A percentile compares a stretch with the other conserved stretches of the same genome.
phyloP scores from a whole-genome alignment of 768 basidiomycete species.

The Sarcomyxa edulis region DNA sequence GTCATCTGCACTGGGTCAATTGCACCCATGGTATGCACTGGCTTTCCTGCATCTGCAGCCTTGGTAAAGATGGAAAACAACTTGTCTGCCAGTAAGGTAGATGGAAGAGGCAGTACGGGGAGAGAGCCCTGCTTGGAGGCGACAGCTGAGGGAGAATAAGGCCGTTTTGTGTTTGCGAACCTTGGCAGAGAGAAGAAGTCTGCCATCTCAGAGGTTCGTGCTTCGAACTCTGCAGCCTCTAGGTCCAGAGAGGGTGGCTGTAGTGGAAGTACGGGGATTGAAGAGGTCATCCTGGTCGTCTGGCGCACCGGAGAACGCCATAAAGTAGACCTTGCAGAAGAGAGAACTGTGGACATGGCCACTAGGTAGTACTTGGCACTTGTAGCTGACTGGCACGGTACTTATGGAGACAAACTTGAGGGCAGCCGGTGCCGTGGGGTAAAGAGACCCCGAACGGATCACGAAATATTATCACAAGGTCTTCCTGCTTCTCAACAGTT shows the following conservation, averaged over 20 bases:
- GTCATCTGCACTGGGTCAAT: slow-evolving; percentile 95
- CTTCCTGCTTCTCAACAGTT: too few species aligned
- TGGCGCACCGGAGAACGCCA: slow-evolving; percentile 16
- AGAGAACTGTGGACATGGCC: too few species aligned
- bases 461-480: too few species aligned
- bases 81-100: slow-evolving; percentile 80
- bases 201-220: slow-evolving; percentile 57
- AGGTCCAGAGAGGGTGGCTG: slow-evolving; percentile 51
- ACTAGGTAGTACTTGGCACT: too few species aligned
- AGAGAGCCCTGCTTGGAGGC: slow-evolving; percentile 88
- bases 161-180: slow-evolving; percentile 66
- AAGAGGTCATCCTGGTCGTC: slow-evolving; percentile 39
- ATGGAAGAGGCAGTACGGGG: slow-evolving; percentile 71
- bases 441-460: too few species aligned
- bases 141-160: slow-evolving; percentile 76
- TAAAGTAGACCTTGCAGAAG: too few species aligned
- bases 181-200: slow-evolving; percentile 75
- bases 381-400: too few species aligned
- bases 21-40: slow-evolving; percentile 89
- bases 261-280: slow-evolving; percentile 41
- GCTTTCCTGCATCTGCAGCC: slow-evolving; percentile 56
- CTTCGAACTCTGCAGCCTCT: slow-evolving; percentile 55
- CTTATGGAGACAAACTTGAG: too few species aligned
- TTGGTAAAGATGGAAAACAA: slow-evolving; percentile 64
- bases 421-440: too few species aligned